Percentiles rank a stretch among this genome's conserved stretches.
These are phyloP conservation scores for Avena insularis DNA, from an alignment of 176 grass and related monocot species.

Conservation along the genomic window DNA sequence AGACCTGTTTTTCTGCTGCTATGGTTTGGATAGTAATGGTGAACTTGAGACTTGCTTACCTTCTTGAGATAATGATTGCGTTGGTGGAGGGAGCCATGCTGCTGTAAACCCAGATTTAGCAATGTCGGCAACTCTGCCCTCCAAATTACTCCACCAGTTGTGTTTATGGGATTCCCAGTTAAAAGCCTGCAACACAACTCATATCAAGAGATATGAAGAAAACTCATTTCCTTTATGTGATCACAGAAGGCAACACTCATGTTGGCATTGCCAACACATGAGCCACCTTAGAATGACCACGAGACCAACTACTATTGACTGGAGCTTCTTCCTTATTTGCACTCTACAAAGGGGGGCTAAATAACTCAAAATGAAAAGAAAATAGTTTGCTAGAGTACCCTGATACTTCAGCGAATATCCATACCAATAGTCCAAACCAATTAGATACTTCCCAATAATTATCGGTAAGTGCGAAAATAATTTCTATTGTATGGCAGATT, in stretches of 20 bases:
- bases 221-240: neutral
- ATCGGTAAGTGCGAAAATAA: neutral
- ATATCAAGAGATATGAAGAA: constrained; percentile 1
- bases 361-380: neutral
- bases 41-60: constrained; percentile 41
- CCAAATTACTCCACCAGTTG: constrained; percentile 86
- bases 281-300: neutral
- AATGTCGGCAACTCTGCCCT: constrained; percentile 69
- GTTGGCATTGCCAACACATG: too few relatives aligned
- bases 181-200: constrained; percentile 59
- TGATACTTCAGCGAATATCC: neutral
- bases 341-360: neutral
- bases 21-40: constrained; percentile 3
- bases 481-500: neutral
- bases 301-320: neutral
- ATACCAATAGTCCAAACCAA: too few relatives aligned
- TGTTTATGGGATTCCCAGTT: constrained; percentile 97
- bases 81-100: constrained; percentile 84
- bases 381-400: constrained; percentile 2
- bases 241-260: neutral
- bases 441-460: neutral
- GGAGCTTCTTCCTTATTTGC: neutral
- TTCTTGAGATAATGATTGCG: constrained; percentile 78
- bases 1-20: constrained; percentile 15
- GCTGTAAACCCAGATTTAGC: constrained; percentile 88